Conservation (phyloP, 257 asterid species). For the Galeopsis tetrahit region DNA sequence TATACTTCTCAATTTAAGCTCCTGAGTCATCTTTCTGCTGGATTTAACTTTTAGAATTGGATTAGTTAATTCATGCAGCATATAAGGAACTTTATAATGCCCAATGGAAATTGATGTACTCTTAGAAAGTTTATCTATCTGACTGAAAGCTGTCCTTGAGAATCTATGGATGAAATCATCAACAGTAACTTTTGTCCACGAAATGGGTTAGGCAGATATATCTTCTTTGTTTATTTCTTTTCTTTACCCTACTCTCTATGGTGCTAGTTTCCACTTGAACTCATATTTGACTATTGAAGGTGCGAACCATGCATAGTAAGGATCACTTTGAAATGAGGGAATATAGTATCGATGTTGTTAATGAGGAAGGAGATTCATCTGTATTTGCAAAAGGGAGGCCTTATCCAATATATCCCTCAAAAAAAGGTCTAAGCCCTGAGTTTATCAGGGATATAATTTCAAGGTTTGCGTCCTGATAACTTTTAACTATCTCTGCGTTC, state of each 20-base stretch:
- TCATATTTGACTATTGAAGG: slow-evolving; percentile 55
- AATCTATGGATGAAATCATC: slow-evolving; percentile 5
- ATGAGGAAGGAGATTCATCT: slow-evolving; percentile 67
- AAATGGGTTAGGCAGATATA: not conserved
- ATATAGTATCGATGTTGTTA: slow-evolving; percentile 71
- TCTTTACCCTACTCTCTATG: not conserved
- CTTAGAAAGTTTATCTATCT: not conserved
- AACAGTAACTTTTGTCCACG: not conserved
- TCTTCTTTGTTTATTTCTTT: not conserved
- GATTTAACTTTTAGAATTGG: not conserved
- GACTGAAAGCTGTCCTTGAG: slow-evolving; percentile 3
- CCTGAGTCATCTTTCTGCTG: slow-evolving; percentile 10
- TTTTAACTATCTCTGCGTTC: slow-evolving; percentile 28
- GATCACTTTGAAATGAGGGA: slow-evolving; percentile 95
- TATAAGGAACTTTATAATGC: slow-evolving; percentile 7
- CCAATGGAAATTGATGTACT: slow-evolving; percentile 16
- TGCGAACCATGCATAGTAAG: slow-evolving; percentile 58
- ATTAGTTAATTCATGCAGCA: slow-evolving; percentile 9
- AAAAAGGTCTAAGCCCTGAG: slow-evolving; percentile 80
- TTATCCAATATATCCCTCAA: slow-evolving; percentile 94
- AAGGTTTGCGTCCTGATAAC: slow-evolving; percentile 58
- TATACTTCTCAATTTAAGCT: not conserved
- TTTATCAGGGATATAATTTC: slow-evolving; percentile 72
- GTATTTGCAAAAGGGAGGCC: slow-evolving; percentile 74
- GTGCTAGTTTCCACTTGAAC: slow-evolving; percentile 9